A percentile compares a stretch with the other conserved stretches of the same genome.
These are phyloP conservation scores for Kodamaea lidongshanica DNA, from an alignment of 805 yeast species.

Conservation along the genomic window DNA sequence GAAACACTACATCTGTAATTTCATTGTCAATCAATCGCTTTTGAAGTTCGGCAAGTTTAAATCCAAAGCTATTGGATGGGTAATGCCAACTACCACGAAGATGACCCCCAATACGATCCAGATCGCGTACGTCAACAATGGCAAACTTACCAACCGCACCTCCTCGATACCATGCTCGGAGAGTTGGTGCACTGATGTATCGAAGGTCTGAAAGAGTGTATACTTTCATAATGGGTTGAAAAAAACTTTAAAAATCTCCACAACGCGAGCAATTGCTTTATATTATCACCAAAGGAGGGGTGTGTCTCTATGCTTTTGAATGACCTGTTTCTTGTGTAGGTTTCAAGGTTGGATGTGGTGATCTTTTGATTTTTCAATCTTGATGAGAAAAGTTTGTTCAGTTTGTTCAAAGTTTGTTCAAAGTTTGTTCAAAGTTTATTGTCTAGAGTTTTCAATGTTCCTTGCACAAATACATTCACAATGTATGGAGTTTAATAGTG, in stretches of 20 bases:
- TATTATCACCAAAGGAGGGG: too few relatives aligned
- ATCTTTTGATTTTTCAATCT: too few relatives aligned
- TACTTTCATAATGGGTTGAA: constrained; percentile 1
- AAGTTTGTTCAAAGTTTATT: too few relatives aligned
- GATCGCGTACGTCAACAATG: constrained; percentile 81
- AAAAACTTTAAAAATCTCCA: not conserved
- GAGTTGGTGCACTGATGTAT: constrained; percentile 40
- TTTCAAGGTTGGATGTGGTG: too few relatives aligned
- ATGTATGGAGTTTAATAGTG: too few relatives aligned
- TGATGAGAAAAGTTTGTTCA: too few relatives aligned
- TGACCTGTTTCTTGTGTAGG: too few relatives aligned
- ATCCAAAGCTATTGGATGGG: constrained; percentile 44
- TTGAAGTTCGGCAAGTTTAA: constrained; percentile 33
- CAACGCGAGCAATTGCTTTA: too few relatives aligned
- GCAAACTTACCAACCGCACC: constrained; percentile 37
- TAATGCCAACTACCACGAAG: constrained; percentile 49
- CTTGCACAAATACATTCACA: too few relatives aligned
- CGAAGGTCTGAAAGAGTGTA: constrained; percentile 36
- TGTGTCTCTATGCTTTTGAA: too few relatives aligned
- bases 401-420: too few relatives aligned
- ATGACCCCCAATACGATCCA: constrained; percentile 77
- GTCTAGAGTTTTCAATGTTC: too few relatives aligned
- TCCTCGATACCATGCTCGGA: constrained; percentile 43
- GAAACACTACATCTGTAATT: constrained; percentile 63
- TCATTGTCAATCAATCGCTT: constrained; percentile 25